A percentile compares a stretch with the other conserved stretches of the same genome.
Conservation (phyloP, 371 early-diverging fungal genomes). For the Mortierella polycephala region DNA sequence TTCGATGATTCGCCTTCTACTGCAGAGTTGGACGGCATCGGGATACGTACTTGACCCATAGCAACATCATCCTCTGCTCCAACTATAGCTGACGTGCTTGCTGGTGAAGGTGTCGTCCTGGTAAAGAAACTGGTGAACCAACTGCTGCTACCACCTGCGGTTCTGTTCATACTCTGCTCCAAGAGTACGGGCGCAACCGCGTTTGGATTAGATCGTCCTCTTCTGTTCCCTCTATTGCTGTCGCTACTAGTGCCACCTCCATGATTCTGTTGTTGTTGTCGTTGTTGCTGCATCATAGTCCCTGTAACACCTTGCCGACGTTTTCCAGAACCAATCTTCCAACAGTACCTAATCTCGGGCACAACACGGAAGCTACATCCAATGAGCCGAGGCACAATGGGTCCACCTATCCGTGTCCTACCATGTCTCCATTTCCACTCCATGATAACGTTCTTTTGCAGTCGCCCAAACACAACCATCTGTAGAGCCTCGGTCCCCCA, state of each 20-base stretch:
- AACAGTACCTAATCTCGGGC: slow-evolving; percentile 35
- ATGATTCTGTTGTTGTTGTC: background rate
- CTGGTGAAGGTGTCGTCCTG: background rate
- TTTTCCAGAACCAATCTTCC: slow-evolving; percentile 37
- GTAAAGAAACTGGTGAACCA: slow-evolving; percentile 18
- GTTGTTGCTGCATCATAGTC: background rate
- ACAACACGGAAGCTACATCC: slow-evolving; percentile 36
- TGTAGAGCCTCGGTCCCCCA: slow-evolving; percentile 48
- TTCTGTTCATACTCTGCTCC: background rate
- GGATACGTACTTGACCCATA: background rate
- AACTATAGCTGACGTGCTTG: background rate
- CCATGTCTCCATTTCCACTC: slow-evolving; percentile 46
- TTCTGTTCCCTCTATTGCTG: background rate
- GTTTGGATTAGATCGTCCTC: background rate
- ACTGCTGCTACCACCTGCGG: slow-evolving; percentile 1
- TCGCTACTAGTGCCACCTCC: background rate
- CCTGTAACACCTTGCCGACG: background rate
- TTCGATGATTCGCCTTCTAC: background rate
- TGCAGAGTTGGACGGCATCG: background rate
- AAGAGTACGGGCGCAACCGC: background rate
- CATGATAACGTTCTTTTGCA: slow-evolving; percentile 40
- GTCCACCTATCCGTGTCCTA: slow-evolving; percentile 34
- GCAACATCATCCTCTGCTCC: background rate
- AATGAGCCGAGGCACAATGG: slow-evolving; percentile 23
- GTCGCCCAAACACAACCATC: slow-evolving; percentile 48